Evolutionary conservation across 139 green algal species (phyloP).

Genomic region (Chlamydomonas urium): DNA sequence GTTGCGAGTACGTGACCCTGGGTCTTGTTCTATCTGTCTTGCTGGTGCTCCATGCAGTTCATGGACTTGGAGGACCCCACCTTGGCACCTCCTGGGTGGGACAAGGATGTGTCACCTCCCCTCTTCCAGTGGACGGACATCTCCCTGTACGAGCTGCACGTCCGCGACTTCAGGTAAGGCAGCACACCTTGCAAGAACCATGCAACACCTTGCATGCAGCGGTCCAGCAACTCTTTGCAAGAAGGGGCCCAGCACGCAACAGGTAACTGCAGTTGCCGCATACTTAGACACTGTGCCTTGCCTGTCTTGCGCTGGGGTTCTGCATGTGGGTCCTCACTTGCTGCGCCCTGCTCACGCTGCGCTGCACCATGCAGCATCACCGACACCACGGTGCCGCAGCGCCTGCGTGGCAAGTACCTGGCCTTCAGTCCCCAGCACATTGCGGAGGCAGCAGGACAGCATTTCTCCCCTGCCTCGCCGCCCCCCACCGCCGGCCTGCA

Average conservation of each 20-base stretch:
- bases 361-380: conserved; percentile 38
- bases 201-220: too few species aligned
- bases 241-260: too few species aligned
- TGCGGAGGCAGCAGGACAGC: neutral
- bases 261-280: too few species aligned
- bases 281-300: too few species aligned
- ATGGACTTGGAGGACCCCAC: neutral
- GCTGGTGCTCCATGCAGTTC: neutral
- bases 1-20: neutral
- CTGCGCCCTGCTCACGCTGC: neutral
- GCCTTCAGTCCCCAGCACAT: conserved; percentile 61
- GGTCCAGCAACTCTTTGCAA: too few species aligned
- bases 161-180: conserved; percentile 83
- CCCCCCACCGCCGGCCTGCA: conserved; percentile 2
- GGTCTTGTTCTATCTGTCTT: neutral
- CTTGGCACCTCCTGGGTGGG: conserved; percentile 1
- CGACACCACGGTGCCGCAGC: conserved; percentile 57
- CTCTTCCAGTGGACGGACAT: conserved; percentile 65
- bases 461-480: neutral
- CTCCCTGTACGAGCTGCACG: conserved; percentile 87
- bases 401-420: conserved; percentile 67
- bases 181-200: too few species aligned
- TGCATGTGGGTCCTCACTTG: too few species aligned
- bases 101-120: conserved; percentile 3
- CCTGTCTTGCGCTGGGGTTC: too few species aligned